phyloP scores from a whole-genome alignment of 2,329 filamentous ascomycete genomes.

The Fusarium nisikadoi region DNA sequence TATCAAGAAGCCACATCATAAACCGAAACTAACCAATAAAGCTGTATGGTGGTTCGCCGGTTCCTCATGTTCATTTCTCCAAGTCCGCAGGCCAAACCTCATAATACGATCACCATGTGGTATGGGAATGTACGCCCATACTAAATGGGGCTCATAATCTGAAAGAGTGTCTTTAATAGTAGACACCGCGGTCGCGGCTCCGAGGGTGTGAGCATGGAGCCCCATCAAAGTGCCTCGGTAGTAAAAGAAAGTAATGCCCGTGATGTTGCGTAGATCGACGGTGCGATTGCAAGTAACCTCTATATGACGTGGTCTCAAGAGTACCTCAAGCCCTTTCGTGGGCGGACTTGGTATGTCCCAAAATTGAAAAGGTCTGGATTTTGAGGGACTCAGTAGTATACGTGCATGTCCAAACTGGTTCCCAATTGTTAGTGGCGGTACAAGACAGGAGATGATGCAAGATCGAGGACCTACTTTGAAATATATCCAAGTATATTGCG shows the following conservation, averaged over 20 bases:
- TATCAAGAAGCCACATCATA: not conserved
- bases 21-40: not conserved
- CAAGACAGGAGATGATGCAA: not conserved
- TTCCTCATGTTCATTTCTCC: not conserved
- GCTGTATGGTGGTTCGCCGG: not conserved
- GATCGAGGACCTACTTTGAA: not conserved
- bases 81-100: not conserved
- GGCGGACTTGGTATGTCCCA: not conserved
- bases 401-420: not conserved
- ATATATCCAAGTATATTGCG: not conserved
- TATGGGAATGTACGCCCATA: not conserved
- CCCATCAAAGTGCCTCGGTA: not conserved
- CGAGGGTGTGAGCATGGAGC: not conserved
- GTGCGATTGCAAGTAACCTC: not conserved
- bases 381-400: not conserved
- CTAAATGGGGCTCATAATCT: not conserved
- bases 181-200: not conserved
- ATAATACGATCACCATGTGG: not conserved
- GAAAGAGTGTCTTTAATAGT: not conserved
- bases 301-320: not conserved
- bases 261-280: not conserved
- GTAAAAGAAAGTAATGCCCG: not conserved
- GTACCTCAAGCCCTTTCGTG: not conserved
- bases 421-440: not conserved
- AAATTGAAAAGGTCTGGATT: not conserved